phyloP scores from a whole-genome alignment of 2,329 filamentous ascomycete genomes.

The Calcarisporium arbuscula region DNA sequence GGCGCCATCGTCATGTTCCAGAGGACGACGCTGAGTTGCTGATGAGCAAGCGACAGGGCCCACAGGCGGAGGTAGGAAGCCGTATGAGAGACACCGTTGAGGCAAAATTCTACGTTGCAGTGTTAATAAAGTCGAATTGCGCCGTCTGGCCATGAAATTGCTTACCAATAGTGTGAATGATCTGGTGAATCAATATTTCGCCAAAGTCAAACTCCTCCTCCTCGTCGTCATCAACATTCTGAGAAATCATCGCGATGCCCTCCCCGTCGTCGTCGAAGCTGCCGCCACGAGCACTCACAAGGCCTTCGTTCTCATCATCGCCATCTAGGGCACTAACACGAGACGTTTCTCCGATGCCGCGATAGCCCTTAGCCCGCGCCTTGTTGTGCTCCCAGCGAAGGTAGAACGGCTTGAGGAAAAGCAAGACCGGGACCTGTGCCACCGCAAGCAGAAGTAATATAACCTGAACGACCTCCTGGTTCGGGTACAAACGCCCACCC shows the following conservation, averaged over 20 bases:
- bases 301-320: conserved; percentile 63
- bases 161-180: conserved; percentile 96
- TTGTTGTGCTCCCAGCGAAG: conserved; percentile 90
- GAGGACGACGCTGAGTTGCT: conserved; percentile 91
- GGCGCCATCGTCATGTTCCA: conserved; percentile 92
- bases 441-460: conserved; percentile 76
- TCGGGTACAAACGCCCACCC: conserved; percentile 68
- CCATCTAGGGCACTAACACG: conserved; percentile 85
- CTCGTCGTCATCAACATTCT: conserved; percentile 79
- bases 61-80: conserved; percentile 97
- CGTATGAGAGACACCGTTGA: conserved; percentile 98
- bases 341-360: conserved; percentile 83
- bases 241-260: conserved; percentile 80
- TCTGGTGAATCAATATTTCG: conserved; percentile 97
- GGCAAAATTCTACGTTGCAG: conserved; percentile 71
- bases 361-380: conserved; percentile 81
- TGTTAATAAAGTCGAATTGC: conserved; percentile 20
- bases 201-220: conserved; percentile 97
- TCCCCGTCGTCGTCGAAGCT: conserved; percentile 63
- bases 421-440: conserved; percentile 77
- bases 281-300: conserved; percentile 51
- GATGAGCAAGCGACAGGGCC: conserved; percentile 94
- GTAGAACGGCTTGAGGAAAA: conserved; percentile 94
- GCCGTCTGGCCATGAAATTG: conserved; percentile 7
- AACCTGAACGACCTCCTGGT: conserved; percentile 71